These are phyloP conservation scores for Candida nitratophila DNA, from an alignment of 805 yeast species.

Conservation along the genomic window DNA sequence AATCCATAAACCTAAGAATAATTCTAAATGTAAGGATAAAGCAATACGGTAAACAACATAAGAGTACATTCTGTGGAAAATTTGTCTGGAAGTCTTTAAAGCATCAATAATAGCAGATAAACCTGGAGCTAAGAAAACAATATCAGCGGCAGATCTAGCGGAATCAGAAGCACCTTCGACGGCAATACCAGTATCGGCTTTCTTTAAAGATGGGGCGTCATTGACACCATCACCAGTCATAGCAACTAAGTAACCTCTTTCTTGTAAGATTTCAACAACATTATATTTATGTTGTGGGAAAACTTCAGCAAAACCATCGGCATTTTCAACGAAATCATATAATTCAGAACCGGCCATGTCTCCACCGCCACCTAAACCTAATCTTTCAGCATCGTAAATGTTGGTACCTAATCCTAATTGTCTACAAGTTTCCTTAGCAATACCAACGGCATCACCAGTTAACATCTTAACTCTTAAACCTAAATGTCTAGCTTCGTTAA, in stretches of 20 bases:
- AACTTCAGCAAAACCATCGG: conserved; percentile 98
- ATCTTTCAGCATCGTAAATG: conserved; percentile 94
- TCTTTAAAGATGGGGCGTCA: conserved; percentile 96
- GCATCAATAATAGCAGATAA: conserved; percentile 92
- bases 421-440: conserved; percentile 97
- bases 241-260: conserved; percentile 95
- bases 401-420: conserved; percentile 95
- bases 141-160: conserved; percentile 95
- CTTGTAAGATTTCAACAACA: conserved; percentile 91
- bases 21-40: conserved; percentile 87
- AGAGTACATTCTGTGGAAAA: conserved; percentile 98
- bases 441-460: conserved; percentile 99
- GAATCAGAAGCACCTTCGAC: conserved; percentile 98
- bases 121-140: conserved; percentile 94
- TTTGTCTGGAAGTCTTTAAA: conserved; percentile 89
- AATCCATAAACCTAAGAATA: conserved; percentile 94
- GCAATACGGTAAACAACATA: conserved; percentile 98
- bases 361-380: conserved; percentile 90
- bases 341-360: conserved; percentile 96
- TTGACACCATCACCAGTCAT: conserved; percentile 99
- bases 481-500: conserved; percentile 80
- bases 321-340: conserved; percentile 95
- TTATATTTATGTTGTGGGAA: conserved; percentile 97
- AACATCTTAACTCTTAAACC: conserved; percentile 97
- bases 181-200: conserved; percentile 95